Conservation (phyloP, 306 rosid genomes). For the Dryas alaskensis region DNA sequence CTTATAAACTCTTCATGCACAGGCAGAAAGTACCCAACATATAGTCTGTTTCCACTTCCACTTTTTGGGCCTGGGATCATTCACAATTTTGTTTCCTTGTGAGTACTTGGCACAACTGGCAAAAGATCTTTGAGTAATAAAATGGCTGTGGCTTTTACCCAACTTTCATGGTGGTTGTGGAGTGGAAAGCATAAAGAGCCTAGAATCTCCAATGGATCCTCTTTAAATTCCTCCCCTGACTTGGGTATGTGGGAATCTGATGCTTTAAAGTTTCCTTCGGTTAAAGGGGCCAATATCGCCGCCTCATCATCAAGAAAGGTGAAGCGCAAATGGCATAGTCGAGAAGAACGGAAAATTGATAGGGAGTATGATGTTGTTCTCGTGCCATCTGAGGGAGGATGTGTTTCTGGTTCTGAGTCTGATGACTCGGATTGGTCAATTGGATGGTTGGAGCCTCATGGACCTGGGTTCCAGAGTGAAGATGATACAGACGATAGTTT, state of each 20-base stretch:
- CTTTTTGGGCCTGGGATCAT: neutral
- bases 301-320: constrained; percentile 71
- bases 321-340: constrained; percentile 83
- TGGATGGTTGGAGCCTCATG: constrained; percentile 97
- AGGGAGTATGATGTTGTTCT: constrained; percentile 82
- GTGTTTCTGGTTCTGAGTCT: constrained; percentile 83
- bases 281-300: constrained; percentile 43
- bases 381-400: constrained; percentile 89
- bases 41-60: constrained; percentile 3
- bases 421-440: constrained; percentile 95
- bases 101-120: constrained; percentile 28
- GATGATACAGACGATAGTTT: constrained; percentile 79
- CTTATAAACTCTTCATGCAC: neutral
- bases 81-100: constrained; percentile 10
- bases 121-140: constrained; percentile 11
- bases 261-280: constrained; percentile 63
- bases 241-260: constrained; percentile 64
- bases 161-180: constrained; percentile 91
- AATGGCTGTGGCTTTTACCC: constrained; percentile 84
- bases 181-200: constrained; percentile 81
- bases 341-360: constrained; percentile 83
- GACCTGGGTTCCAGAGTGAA: constrained; percentile 83
- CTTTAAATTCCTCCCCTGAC: constrained; percentile 53
- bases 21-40: constrained; percentile 11
- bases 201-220: constrained; percentile 47